phyloP scores from a whole-genome alignment of 2,329 filamentous ascomycete genomes.

The Chaetomiaceae sp. region DNA sequence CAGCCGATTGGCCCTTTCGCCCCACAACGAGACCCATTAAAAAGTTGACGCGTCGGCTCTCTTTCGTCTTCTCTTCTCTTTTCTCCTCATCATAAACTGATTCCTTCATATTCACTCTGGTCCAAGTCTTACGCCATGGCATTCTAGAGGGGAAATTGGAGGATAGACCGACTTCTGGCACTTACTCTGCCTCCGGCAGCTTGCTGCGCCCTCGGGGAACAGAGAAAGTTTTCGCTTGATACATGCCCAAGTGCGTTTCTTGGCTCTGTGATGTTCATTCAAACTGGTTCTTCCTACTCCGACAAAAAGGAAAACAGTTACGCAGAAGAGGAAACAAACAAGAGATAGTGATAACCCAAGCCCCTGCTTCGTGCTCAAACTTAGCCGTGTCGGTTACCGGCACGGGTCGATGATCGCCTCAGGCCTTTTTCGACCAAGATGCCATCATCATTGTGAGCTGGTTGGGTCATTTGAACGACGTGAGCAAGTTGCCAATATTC shows the following conservation, averaged over 20 bases:
- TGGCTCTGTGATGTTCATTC: too few relatives aligned
- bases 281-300: too few relatives aligned
- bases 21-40: slow-evolving; percentile 9
- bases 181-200: slow-evolving; percentile 43
- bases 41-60: slow-evolving; percentile 13
- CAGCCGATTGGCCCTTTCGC: slow-evolving; percentile 17
- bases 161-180: slow-evolving; percentile 52
- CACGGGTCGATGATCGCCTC: neutral
- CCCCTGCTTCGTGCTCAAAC: too few relatives aligned
- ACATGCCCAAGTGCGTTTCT: slow-evolving; percentile 19
- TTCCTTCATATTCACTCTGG: slow-evolving; percentile 66
- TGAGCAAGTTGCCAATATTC: slow-evolving; percentile 2
- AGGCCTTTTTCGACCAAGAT: too few relatives aligned
- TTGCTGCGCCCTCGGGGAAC: slow-evolving; percentile 25
- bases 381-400: too few relatives aligned
- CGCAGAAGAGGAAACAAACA: too few relatives aligned
- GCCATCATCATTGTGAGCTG: too few relatives aligned
- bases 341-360: too few relatives aligned
- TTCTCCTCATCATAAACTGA: slow-evolving; percentile 31
- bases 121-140: slow-evolving; percentile 48
- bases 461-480: slow-evolving; percentile 1
- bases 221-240: slow-evolving; percentile 33
- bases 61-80: slow-evolving; percentile 26
- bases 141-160: slow-evolving; percentile 64
- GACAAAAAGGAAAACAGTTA: too few relatives aligned